These are phyloP conservation scores for Microcera coccophila DNA, from an alignment of 2,329 filamentous ascomycete genomes.

Conservation along the genomic window DNA sequence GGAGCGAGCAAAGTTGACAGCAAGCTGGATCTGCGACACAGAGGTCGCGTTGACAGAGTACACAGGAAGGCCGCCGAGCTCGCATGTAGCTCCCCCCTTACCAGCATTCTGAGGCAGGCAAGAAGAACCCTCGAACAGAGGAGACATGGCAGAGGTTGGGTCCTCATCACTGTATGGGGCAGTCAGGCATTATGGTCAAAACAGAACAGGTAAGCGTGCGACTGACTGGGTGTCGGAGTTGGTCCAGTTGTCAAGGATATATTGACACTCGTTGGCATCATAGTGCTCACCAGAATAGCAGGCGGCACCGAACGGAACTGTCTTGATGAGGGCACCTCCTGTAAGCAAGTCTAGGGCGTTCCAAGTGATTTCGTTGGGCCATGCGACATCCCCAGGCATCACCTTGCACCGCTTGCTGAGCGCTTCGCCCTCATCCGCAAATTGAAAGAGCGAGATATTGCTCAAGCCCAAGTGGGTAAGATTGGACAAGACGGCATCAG, in stretches of 20 bases:
- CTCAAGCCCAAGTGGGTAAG: constrained; percentile 26
- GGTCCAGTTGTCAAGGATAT: constrained; percentile 26
- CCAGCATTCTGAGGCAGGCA: constrained; percentile 30
- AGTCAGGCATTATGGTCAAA: constrained; percentile 1
- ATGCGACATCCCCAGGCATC: constrained; percentile 29
- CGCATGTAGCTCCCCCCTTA: constrained; percentile 27
- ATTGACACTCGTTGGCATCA: constrained; percentile 25
- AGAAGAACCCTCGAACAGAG: constrained; percentile 36
- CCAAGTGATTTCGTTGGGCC: constrained; percentile 27
- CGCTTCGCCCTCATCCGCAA: constrained; percentile 23
- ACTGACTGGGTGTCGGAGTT: constrained; percentile 17
- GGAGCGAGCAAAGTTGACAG: constrained; percentile 43
- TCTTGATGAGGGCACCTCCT: constrained; percentile 30
- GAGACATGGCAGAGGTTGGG: constrained; percentile 38
- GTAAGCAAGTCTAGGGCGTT: constrained; percentile 31
- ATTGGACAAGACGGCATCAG: constrained; percentile 29
- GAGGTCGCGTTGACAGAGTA: constrained; percentile 40
- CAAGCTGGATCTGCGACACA: constrained; percentile 42
- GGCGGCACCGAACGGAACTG: constrained; percentile 28
- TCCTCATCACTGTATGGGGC: constrained; percentile 27
- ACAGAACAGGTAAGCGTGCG: neutral
- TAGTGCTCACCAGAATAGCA: constrained; percentile 30
- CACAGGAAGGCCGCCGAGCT: constrained; percentile 38
- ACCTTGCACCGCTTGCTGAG: constrained; percentile 30
- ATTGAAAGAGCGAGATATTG: constrained; percentile 30